Evolutionary conservation across 2,329 filamentous ascomycete genomes (phyloP).

Genomic region (Colletotrichum costaricense): DNA sequence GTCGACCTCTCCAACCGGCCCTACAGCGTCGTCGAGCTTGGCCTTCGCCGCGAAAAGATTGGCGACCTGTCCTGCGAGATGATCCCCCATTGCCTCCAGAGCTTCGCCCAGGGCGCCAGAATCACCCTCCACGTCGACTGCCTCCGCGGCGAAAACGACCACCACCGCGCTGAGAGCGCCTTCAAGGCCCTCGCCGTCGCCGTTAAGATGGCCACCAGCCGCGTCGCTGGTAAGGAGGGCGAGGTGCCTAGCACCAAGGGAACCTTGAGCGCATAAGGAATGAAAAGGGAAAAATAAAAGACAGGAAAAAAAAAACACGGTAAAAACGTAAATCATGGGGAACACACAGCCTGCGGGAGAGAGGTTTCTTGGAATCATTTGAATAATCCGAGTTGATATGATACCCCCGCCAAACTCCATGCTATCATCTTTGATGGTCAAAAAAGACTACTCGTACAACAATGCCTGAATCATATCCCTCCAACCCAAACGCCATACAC

Average conservation of each 20-base stretch:
- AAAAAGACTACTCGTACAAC: slow-evolving; percentile 30
- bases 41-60: slow-evolving; percentile 90
- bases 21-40: slow-evolving; percentile 84
- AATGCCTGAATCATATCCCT: slow-evolving; percentile 19
- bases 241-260: slow-evolving; percentile 98
- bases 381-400: slow-evolving; percentile 22
- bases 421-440: slow-evolving; percentile 20
- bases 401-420: slow-evolving; percentile 38
- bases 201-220: slow-evolving; percentile 78
- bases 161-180: slow-evolving; percentile 94
- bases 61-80: slow-evolving; percentile 95
- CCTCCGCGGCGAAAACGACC: slow-evolving; percentile 90
- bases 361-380: slow-evolving; percentile 20
- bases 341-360: background rate
- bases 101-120: slow-evolving; percentile 90
- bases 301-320: slow-evolving; percentile 1
- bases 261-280: slow-evolving; percentile 70
- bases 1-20: slow-evolving; percentile 95
- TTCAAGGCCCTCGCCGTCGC: slow-evolving; percentile 97
- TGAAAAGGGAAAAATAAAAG: background rate
- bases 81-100: slow-evolving; percentile 95
- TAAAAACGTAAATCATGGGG: background rate
- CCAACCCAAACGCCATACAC: slow-evolving; percentile 21
- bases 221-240: slow-evolving; percentile 83
- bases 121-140: slow-evolving; percentile 97